A percentile compares a stretch with the other conserved stretches of the same genome.
phyloP scores from a whole-genome alignment of 768 basidiomycete genomes.

The Strobilomyces dryophilus region DNA sequence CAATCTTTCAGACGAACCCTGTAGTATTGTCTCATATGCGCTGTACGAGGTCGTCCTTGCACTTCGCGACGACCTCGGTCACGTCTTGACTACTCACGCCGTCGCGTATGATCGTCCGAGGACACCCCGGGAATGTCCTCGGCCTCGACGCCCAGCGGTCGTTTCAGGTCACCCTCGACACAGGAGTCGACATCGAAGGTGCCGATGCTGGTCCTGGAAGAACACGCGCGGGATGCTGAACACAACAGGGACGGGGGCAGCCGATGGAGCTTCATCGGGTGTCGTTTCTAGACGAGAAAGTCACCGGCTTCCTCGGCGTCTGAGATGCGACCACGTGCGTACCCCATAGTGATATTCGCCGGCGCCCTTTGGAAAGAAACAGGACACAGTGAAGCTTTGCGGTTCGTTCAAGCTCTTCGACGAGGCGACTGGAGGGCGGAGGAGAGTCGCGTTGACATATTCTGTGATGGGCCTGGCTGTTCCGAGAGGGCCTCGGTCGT shows the following conservation, averaged over 20 bases:
- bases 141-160: slow-evolving; percentile 47
- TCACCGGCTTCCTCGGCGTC: slow-evolving; percentile 2
- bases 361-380: slow-evolving; percentile 92
- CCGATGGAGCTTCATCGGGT: slow-evolving; percentile 98
- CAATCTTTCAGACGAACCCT: no score
- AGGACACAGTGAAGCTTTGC: slow-evolving; percentile 61
- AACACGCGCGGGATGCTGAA: no score
- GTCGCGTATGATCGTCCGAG: slow-evolving; percentile 15
- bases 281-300: slow-evolving; percentile 64
- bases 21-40: no score
- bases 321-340: slow-evolving; percentile 21
- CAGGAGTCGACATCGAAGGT: slow-evolving; percentile 59
- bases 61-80: slow-evolving; percentile 51
- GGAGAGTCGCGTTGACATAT: slow-evolving; percentile 59
- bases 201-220: no score
- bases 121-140: slow-evolving; percentile 33
- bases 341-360: slow-evolving; percentile 98
- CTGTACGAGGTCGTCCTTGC: slow-evolving; percentile 57
- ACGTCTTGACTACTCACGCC: slow-evolving; percentile 34
- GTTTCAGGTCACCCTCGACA: slow-evolving; percentile 62
- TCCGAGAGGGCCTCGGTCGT: slow-evolving; percentile 67
- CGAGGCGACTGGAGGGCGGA: neutral
- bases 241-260: no score
- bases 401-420: slow-evolving; percentile 18
- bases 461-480: slow-evolving; percentile 79